Evolutionary conservation across 495 filamentous ascomycete species (phyloP), one percentile per base, ranked within the genome.

Genomic region (Penicillium macrosclerotiorum): DNA sequence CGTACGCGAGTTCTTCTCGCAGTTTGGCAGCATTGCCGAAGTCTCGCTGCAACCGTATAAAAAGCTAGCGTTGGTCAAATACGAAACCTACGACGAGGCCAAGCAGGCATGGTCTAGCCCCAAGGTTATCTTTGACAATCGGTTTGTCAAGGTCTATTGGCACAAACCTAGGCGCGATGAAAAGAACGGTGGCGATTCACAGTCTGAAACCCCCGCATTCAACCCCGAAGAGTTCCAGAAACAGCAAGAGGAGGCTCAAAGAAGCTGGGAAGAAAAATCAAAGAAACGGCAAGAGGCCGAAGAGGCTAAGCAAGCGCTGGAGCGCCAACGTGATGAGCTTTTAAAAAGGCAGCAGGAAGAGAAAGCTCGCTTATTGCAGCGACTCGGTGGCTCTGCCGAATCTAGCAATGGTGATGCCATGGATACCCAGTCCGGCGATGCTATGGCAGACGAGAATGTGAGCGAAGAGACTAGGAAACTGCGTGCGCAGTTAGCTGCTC

Each of bases 71-170:
- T 71, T 92, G 32, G 80, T 98, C 54, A 93, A 88, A 49, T 97
- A 80, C 38, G 80, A 82, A 27, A 77, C 73, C 38, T 89, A 86
- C 72, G 75, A 74, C 9, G 72, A 83, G 31, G 93, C 93, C 12
- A 83, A 85, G 51, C 77, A 81, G 13, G 93, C 93, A 2, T 96
- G 90, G 68, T 82, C 84, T 12, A 95, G 89, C 30, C 93, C 93
- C 0, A 95, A 94, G 59, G 88, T 89, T 36, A 89, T 98, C 37
- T 98, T 98, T 55, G 90, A 96, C 50, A 98, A 98, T 52, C 78
- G 93, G 14, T 98, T 98, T 55, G 93, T 98, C 33, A 98, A 96
- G 62, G 90, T 98, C 4, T 98, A 90, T 57, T 98, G 93, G 93
- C 79, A 88, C 63, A 92, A 87, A 52, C 78, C 83, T 0, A 80